Evolutionary conservation across 2,329 filamentous ascomycete species (phyloP), one percentile per base, ranked within the genome.

Genomic region (Penicillium sp.): DNA sequence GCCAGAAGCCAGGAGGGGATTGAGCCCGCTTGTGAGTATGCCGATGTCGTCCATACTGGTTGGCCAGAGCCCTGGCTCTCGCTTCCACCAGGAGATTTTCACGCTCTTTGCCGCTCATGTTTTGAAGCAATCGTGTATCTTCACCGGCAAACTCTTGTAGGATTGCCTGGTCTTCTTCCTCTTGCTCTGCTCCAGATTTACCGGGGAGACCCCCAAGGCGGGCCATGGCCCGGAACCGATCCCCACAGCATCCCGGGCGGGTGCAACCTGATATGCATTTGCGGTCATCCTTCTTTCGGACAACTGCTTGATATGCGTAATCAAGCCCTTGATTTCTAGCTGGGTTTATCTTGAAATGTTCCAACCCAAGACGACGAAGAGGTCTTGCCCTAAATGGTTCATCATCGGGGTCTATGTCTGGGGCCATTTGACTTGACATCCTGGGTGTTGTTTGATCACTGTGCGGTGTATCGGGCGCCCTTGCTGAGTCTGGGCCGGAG

Each of bases 1-100:
- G 83, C 94, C 94, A 99, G 71, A 91, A 97, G 0, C 92, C 93
- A 2, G 91, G 91, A 13, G 94, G 93, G 10, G 89, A 91, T 45
- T 78, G 81, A 61, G 84, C 82, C 50, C 91, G 84, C 59, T 87
- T 84, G 73, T 89, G 92, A 29, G 86, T 82, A 65, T 93, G 84
- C 56, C 89, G 83, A 74, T 97, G 93, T 70, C 83, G 91, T 6
- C 92, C 92, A 71, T 85, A 86, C 60, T 84, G 83, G 68, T 93
- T 87, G 1, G 93, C 89, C 62, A 95, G 78, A 49, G 87, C 81
- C 69, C 86, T 84, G 0, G 86, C 88, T 69, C 88, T 88, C 13
- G 93, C 93, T 69, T 92, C 84, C n/a, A 91, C 66, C 73, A 96
- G 83, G 21, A 90, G 69, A 58, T 88, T 83, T 40, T 85, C 78